Evolutionary conservation across 2,329 filamentous ascomycete species (phyloP).

Genomic region (Furcasterigmium furcatum): DNA sequence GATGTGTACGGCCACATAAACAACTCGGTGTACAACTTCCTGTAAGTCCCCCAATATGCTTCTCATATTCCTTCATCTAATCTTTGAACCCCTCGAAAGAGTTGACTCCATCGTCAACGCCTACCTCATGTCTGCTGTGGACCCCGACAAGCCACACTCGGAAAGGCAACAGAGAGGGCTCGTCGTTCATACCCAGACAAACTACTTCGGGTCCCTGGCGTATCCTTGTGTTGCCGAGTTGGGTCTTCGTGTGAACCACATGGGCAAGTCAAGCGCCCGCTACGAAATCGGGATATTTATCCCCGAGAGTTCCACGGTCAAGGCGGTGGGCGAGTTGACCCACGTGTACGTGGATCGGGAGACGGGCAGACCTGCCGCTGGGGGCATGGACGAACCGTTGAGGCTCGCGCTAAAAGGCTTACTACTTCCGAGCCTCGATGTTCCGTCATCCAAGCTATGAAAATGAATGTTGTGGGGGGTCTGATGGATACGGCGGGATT

Average conservation of each 20-base stretch:
- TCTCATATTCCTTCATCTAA: neutral
- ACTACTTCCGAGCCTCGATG: neutral
- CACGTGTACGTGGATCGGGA: constrained; percentile 7
- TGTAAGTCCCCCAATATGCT: neutral
- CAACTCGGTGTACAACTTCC: neutral
- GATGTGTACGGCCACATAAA: neutral
- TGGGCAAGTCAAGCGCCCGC: neutral
- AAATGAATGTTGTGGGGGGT: neutral
- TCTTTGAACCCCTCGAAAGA: neutral
- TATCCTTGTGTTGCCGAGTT: constrained; percentile 2
- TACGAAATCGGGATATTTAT: constrained; percentile 1
- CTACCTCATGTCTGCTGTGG: neutral
- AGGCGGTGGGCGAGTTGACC: constrained; percentile 37
- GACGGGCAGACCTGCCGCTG: neutral
- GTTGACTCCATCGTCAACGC: constrained; percentile 2
- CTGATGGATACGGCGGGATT: neutral
- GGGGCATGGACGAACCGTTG: neutral
- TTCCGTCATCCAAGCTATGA: neutral
- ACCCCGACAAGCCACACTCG: neutral
- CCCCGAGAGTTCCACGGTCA: constrained; percentile 7
- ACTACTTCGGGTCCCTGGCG: constrained; percentile 2
- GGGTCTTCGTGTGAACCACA: neutral
- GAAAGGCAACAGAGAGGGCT: neutral
- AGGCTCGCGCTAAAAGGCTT: neutral
- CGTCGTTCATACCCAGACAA: constrained; percentile 1